phyloP scores from a whole-genome alignment of 208 protist genomes.

The Trypanosoma vivax region DNA sequence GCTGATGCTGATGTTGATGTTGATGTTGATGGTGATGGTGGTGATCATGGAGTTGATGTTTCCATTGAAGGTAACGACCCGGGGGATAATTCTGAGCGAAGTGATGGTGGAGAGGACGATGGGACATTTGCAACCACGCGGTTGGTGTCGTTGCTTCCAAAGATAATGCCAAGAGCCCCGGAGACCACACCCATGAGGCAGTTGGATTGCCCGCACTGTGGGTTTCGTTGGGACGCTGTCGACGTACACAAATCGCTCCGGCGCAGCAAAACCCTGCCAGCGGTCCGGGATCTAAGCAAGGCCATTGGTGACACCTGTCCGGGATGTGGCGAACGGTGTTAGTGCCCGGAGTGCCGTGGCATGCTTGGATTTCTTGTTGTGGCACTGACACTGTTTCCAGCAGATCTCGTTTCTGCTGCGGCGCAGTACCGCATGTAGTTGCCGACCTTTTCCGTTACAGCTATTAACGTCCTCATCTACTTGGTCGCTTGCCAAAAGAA shows the following conservation, averaged over 20 bases:
- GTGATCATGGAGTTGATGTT: background rate
- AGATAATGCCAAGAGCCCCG: background rate
- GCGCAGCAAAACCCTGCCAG: constrained; percentile 4
- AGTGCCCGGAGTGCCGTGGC: too few relatives aligned
- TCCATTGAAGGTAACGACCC: too few relatives aligned
- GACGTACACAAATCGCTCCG: constrained; percentile 36
- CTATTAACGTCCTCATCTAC: too few relatives aligned
- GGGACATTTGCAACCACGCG: background rate
- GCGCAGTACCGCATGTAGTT: too few relatives aligned
- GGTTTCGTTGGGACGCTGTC: constrained; percentile 17
- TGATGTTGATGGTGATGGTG: background rate
- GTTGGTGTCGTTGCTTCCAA: background rate
- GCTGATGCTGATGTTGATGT: background rate
- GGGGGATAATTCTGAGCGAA: background rate
- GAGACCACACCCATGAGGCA: background rate
- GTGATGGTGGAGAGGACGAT: background rate
- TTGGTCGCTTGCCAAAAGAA: too few relatives aligned
- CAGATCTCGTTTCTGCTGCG: too few relatives aligned
- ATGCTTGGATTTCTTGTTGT: too few relatives aligned
- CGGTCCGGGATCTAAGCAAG: constrained; percentile 7
- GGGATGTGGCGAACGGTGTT: background rate
- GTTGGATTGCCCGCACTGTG: constrained; percentile 48
- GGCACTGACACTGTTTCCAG: too few relatives aligned
- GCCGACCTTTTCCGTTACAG: too few relatives aligned
- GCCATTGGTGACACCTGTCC: background rate